Base-by-base conservation (phyloP, 1,139 yeast genomes). In the Hemisphaericaspora xylofermentans region DNA sequence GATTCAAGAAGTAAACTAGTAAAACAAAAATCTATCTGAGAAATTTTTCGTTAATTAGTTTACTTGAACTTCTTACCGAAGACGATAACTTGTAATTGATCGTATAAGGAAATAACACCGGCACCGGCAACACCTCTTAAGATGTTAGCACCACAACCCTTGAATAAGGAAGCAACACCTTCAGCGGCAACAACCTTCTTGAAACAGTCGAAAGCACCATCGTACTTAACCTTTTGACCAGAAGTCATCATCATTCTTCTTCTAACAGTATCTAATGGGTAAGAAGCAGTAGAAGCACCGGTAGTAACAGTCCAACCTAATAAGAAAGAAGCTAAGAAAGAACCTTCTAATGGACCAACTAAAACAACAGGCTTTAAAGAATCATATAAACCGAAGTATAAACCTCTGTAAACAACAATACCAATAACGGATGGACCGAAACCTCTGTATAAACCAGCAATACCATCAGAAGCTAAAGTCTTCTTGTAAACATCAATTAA, bases 171-270 rank as follows among this genome's bases (percentile, higher is more conserved):
- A 39, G 49, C 52, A 58, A 72, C 59, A 71, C 78, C 77, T 64
- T 72, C 78, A 59, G 77, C 75, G 49, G 77, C 77, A 53, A 72
- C 72, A 55, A 72, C 75, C 63, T 72, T 59, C 51, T 48, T 64
- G 71, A 66, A 65, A 65, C 73, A 66, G 64, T 72, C 78, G 54
- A 70, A 61, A 52, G 76, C 76, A 72, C 78, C 77, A 46, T 67
- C 57, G 66, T 72, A 72, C 68, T 72, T 71, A 52, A 72, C 76
- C 56, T 76, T 76, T 64, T 71, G 76, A 69, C 78, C 78, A 52
- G 77, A 72, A 51, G 78, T 72, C 78, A 72, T 72, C 78, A 72
- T 72, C 78, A 72, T 72, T 71, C 78, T 71, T 71, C 78, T 71
- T 72, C 78, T 72, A 58, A 71, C 66, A 53, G 77, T 70, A 64